Evolutionary conservation across 2,329 filamentous ascomycete genomes (phyloP), one percentile per base, ranked within the genome.

Genomic region (Didymella segeticola): DNA sequence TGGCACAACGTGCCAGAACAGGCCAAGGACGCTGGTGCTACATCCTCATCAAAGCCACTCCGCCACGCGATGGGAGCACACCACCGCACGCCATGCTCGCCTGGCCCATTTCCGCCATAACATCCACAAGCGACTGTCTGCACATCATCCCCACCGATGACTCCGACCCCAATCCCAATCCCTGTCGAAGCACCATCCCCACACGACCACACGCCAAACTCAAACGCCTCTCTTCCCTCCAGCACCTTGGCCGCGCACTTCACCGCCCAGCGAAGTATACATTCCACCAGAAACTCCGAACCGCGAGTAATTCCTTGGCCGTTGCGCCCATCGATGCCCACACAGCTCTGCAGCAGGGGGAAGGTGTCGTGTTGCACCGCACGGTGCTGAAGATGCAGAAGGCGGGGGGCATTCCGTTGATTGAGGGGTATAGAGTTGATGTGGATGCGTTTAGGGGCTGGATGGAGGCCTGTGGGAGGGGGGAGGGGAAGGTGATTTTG

Each of bases 401-500:
- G n/a, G 56, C 58, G 6, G 66, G 65, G 0, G 12, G 26, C 1
- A 15, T 68, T 1, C 68, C 68, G 22, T 43, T 69, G 39, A 39
- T 69, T 19, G 64, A 69, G 45, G 61, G 58, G 20, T 62, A 48
- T 22, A 52, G 58, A 27, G 59, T 64, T 6, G 62, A 70, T 56
- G 37, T 61, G 6, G 19, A 1, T 6, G 42, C 43, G 10, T 69
- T 63, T 41, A 48, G 37, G 37, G 42, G 20, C 2, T 66, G 62
- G 49, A 27, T 67, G 47, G 62, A 62, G 26, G 65, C 63, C 14
- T 61, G 68, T 30, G 66, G 58, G 1, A 53, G n/a, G 53, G 68
- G 68, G 1, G 6, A 39, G 30, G 68, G 62, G 4, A 66, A 68
- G 56, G 31, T 68, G 8, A 53, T 69, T 12, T 30, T 67, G 72